A percentile compares a stretch with the other conserved stretches of the same genome.
Conservation (phyloP, 176 grass and related monocot species). For the Pontederia paniculata region DNA sequence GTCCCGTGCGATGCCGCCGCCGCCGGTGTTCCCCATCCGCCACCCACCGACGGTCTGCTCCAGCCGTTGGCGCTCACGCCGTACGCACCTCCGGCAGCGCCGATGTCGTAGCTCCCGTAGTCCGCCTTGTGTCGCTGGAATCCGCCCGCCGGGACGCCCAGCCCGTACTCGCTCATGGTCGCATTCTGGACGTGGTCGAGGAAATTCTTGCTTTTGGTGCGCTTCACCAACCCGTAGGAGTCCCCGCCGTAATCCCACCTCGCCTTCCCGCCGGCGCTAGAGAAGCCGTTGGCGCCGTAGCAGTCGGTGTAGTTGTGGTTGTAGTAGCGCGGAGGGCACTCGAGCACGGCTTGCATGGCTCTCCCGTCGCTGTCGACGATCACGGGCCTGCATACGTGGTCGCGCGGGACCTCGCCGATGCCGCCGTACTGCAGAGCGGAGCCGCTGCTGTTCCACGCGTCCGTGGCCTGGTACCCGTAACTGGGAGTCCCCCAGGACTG, state of each 20-base stretch:
- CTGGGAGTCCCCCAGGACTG: neutral
- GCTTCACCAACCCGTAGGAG: neutral
- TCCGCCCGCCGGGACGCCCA: neutral
- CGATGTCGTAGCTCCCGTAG: neutral
- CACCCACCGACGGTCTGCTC: too few relatives aligned
- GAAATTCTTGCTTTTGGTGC: neutral
- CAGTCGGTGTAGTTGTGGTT: neutral
- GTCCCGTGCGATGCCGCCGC: neutral
- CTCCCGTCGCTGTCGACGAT: conserved; percentile 10
- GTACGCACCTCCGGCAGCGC: neutral
- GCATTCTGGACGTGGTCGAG: neutral
- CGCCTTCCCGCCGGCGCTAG: neutral
- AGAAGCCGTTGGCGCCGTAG: too few relatives aligned
- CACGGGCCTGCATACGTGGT: conserved; percentile 10
- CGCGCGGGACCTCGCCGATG: neutral
- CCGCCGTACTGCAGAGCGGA: neutral
- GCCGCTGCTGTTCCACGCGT: neutral
- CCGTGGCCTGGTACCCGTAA: neutral
- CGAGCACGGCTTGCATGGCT: neutral
- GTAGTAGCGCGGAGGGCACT: neutral
- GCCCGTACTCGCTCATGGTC: neutral
- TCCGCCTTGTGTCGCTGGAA: neutral
- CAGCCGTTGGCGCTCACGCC: neutral
- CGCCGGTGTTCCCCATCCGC: neutral
- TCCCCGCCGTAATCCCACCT: neutral